A percentile compares a stretch with the other conserved stretches of the same genome.
Conservation (phyloP, 495 filamentous ascomycete genomes). For the Antarctomyces pellizariae region DNA sequence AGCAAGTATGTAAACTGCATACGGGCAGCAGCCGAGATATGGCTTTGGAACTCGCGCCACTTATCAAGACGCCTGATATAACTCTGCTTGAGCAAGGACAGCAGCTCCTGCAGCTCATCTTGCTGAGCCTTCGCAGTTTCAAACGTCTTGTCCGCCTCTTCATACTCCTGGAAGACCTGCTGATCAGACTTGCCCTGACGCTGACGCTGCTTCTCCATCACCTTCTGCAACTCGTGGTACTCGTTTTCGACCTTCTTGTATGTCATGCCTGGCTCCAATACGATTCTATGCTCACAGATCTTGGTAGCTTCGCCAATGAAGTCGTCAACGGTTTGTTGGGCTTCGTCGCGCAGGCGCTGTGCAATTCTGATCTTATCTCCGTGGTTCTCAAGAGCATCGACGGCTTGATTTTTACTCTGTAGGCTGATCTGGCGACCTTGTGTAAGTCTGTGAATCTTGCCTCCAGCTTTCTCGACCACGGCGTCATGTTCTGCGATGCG, state of each 20-base stretch:
- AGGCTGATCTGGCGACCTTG: slow-evolving; percentile 30
- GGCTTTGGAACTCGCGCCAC: slow-evolving; percentile 58
- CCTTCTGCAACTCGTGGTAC: slow-evolving; percentile 29
- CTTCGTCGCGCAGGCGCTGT: slow-evolving; percentile 22
- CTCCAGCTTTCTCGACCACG: slow-evolving; percentile 30
- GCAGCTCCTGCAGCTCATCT: slow-evolving; percentile 25
- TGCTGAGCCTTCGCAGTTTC: slow-evolving; percentile 22
- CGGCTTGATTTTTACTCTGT: slow-evolving; percentile 38
- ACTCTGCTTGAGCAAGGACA: slow-evolving; percentile 34
- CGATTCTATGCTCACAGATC: slow-evolving; percentile 35
- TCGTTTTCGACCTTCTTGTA: slow-evolving; percentile 35
- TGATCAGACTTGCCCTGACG: slow-evolving; percentile 37
- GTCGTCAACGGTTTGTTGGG: slow-evolving; percentile 22
- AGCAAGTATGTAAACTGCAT: slow-evolving; percentile 73
- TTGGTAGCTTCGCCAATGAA: slow-evolving; percentile 32
- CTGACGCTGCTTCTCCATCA: slow-evolving; percentile 20
- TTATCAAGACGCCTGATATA: slow-evolving; percentile 45
- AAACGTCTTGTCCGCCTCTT: slow-evolving; percentile 13
- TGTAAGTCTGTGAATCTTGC: slow-evolving; percentile 25
- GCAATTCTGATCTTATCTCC: slow-evolving; percentile 22
- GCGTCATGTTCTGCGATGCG: slow-evolving; percentile 19
- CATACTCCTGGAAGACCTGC: slow-evolving; percentile 11
- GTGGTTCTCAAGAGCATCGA: slow-evolving; percentile 24
- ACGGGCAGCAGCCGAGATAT: slow-evolving; percentile 64
- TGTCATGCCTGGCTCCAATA: slow-evolving; percentile 47